A percentile compares a stretch with the other conserved stretches of the same genome.
Conservation (phyloP, 495 filamentous ascomycete species). For the Evansstolkia leycettana region DNA sequence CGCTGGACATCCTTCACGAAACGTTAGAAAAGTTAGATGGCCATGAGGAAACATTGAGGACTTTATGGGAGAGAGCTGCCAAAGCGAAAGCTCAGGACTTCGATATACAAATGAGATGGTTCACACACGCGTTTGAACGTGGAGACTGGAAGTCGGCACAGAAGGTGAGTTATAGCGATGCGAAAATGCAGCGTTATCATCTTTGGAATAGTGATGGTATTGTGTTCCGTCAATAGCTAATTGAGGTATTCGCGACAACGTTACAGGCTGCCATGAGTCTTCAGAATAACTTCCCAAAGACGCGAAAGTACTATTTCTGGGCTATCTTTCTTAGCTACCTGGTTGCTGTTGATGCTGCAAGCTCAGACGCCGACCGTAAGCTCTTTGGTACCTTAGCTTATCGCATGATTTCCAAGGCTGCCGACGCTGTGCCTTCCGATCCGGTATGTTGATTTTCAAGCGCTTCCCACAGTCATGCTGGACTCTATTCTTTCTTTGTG, state of each 20-base stretch:
- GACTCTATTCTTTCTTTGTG: neutral
- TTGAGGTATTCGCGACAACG: neutral
- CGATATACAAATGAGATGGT: constrained; percentile 42
- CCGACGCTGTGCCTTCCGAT: constrained; percentile 35
- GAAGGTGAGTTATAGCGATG: constrained; percentile 26
- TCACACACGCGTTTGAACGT: constrained; percentile 31
- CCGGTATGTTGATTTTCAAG: constrained; percentile 22
- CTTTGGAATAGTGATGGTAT: neutral
- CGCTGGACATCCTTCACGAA: constrained; percentile 33
- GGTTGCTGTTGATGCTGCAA: constrained; percentile 19
- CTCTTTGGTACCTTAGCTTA: constrained; percentile 47
- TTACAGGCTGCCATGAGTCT: constrained; percentile 44
- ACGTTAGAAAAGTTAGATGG: constrained; percentile 21
- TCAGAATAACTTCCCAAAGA: constrained; percentile 44
- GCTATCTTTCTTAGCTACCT: constrained; percentile 41
- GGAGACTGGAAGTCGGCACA: constrained; percentile 46
- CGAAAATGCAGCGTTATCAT: no score
- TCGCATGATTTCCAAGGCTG: constrained; percentile 46
- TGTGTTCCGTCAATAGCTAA: neutral
- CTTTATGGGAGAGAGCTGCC: constrained; percentile 44
- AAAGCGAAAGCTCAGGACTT: constrained; percentile 37
- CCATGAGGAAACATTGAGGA: constrained; percentile 20
- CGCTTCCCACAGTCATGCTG: neutral
- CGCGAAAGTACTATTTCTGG: constrained; percentile 46
- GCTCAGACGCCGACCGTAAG: constrained; percentile 37